phyloP scores from a whole-genome alignment of 2,329 filamentous ascomycete genomes.

The Paecilomyces dactylethromorphus region DNA sequence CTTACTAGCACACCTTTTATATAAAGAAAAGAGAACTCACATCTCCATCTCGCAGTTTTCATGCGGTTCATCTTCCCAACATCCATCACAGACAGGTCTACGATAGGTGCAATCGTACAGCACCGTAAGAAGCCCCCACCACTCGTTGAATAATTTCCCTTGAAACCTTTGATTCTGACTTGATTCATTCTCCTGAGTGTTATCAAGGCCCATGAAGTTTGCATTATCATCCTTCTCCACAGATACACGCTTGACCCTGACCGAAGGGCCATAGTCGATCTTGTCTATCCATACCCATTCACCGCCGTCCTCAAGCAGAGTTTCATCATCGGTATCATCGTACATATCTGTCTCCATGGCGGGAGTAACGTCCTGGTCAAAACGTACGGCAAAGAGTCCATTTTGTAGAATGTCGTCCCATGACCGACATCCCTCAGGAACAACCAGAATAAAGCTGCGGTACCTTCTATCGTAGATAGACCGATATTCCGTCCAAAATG shows the following conservation, averaged over 20 bases:
- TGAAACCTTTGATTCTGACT: not conserved
- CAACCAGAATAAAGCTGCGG: constrained; percentile 3
- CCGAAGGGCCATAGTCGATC: constrained; percentile 1
- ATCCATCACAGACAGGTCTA: not conserved
- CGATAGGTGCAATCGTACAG: constrained; percentile 5
- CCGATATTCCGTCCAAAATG: not conserved
- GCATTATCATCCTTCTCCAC: not conserved
- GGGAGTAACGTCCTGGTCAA: constrained; percentile 7
- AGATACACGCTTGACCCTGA: not conserved
- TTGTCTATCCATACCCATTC: constrained; percentile 3
- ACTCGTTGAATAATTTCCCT: not conserved
- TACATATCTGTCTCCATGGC: constrained; percentile 6
- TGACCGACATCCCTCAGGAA: constrained; percentile 1
- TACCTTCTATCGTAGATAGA: not conserved
- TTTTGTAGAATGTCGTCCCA: constrained; percentile 6
- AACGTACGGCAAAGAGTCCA: constrained; percentile 5
- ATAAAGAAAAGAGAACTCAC: not conserved
- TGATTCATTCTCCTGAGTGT: not conserved
- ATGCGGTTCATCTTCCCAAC: constrained; percentile 1
- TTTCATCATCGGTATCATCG: constrained; percentile 5
- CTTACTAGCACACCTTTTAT: not conserved
- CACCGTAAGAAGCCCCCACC: not conserved
- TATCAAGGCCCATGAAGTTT: not conserved
- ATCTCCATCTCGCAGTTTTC: constrained; percentile 2
- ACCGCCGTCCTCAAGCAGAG: not conserved